Conservation (phyloP, 2,329 filamentous ascomycete species). For the Cladosporium velox region DNA sequence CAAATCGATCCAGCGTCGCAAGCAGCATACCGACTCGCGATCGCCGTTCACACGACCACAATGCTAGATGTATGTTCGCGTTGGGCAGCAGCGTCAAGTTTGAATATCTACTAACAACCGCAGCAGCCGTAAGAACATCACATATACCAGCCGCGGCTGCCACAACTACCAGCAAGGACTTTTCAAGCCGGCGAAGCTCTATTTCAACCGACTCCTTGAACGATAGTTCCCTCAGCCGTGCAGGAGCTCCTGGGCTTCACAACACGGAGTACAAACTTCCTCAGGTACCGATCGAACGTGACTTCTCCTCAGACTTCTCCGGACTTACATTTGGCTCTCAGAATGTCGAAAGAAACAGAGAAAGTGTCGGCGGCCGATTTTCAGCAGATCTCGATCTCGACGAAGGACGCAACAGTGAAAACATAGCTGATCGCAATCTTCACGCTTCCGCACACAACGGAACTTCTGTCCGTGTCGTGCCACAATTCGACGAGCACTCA, state of each 20-base stretch:
- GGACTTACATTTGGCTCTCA: conserved; percentile 9
- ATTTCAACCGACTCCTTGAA: not conserved
- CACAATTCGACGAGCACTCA: not conserved
- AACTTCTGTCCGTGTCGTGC: not conserved
- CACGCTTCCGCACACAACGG: not conserved
- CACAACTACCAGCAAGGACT: not conserved
- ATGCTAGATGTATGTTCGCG: not conserved
- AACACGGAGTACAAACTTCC: conserved; percentile 10
- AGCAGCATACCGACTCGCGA: too few species aligned
- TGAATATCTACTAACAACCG: not conserved
- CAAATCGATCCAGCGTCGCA: not conserved
- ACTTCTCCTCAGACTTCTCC: conserved; percentile 13
- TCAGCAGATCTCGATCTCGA: not conserved
- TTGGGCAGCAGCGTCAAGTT: not conserved
- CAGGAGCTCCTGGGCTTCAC: conserved; percentile 4
- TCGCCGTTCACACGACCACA: not conserved
- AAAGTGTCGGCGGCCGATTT: not conserved
- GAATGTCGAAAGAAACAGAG: not conserved
- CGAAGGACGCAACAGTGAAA: conserved; percentile 55
- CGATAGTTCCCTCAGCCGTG: not conserved
- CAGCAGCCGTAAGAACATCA: not conserved
- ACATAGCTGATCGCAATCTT: conserved; percentile 64
- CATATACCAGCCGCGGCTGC: too few species aligned
- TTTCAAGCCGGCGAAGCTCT: not conserved
- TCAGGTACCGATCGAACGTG: conserved; percentile 5